Conservation (phyloP, 1,284 basidiomycete genomes). For the Coniferiporia sulphurascens region DNA sequence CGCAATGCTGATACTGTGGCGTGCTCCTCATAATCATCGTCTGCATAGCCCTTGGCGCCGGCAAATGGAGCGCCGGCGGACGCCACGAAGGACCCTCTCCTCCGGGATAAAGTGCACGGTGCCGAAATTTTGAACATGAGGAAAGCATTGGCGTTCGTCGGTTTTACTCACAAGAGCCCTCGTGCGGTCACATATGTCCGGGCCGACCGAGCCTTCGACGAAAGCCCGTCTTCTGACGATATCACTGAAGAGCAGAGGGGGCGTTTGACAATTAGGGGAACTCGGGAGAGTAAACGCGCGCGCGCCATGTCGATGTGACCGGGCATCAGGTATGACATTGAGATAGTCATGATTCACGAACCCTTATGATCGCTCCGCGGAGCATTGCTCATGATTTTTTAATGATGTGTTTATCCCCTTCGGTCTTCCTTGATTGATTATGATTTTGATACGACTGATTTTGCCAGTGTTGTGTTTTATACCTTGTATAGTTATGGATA, state of each 20-base stretch:
- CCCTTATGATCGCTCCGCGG: neutral
- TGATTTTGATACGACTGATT: neutral
- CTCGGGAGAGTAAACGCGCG: constrained; percentile 55
- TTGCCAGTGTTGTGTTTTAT: neutral
- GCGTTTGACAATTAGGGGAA: constrained; percentile 53
- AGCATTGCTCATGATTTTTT: constrained; percentile 1
- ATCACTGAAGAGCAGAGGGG: constrained; percentile 50
- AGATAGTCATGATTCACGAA: constrained; percentile 20
- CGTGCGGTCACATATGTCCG: constrained; percentile 68
- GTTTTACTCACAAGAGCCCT: constrained; percentile 85
- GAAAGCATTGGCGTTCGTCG: constrained; percentile 87
- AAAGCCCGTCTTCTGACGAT: constrained; percentile 45
- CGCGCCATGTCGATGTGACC: constrained; percentile 74
- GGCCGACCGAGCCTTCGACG: constrained; percentile 66
- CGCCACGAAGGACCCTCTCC: constrained; percentile 82
- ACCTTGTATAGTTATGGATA: neutral
- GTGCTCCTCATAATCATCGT: neutral
- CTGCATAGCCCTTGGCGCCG: constrained; percentile 72
- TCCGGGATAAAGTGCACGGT: constrained; percentile 81
- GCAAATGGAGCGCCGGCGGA: constrained; percentile 82
- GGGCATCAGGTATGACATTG: constrained; percentile 9
- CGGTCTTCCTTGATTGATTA: neutral
- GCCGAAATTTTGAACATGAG: constrained; percentile 83
- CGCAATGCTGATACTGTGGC: neutral
- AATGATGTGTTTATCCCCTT: constrained; percentile 6